Evolutionary conservation across 805 yeast genomes (phyloP).

Genomic region (Maudiozyma serrabonitensis): DNA sequence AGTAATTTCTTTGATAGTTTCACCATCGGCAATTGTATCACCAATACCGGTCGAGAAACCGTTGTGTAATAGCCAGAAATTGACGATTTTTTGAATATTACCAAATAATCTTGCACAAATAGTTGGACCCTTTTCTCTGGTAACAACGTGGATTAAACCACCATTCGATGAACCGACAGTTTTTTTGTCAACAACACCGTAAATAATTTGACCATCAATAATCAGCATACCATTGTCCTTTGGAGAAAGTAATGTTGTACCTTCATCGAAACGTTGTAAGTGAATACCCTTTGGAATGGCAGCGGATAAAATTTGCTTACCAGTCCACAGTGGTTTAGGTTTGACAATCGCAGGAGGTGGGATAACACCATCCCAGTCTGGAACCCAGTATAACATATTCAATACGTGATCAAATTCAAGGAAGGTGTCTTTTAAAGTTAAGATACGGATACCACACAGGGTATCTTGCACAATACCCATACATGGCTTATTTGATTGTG

Average conservation of each 20-base stretch:
- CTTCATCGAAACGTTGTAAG: conserved; percentile 87
- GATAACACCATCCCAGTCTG: conserved; percentile 96
- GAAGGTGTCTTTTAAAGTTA: conserved; percentile 85
- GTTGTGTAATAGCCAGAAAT: conserved; percentile 90
- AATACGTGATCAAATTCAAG: conserved; percentile 88
- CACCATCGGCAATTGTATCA: conserved; percentile 97
- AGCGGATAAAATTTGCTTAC: conserved; percentile 86
- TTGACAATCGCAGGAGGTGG: conserved; percentile 91
- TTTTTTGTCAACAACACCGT: conserved; percentile 96
- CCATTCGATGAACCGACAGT: conserved; percentile 99
- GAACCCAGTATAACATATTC: conserved; percentile 96
- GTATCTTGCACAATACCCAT: conserved; percentile 99
- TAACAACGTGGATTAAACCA: conserved; percentile 93
- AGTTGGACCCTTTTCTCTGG: conserved; percentile 93
- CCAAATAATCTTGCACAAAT: conserved; percentile 86
- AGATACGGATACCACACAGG: conserved; percentile 89
- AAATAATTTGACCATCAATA: conserved; percentile 90
- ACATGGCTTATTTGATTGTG: conserved; percentile 97
- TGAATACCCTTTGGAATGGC: conserved; percentile 95
- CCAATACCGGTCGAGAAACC: conserved; percentile 99
- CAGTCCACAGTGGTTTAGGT: conserved; percentile 96
- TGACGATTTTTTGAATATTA: conserved; percentile 88
- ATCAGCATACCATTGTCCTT: conserved; percentile 93
- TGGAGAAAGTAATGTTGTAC: conserved; percentile 72
- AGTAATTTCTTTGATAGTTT: conserved; percentile 88